These are phyloP conservation scores for Syncephalis plumigaleata DNA, from an alignment of 371 early-diverging fungal genomes.

Conservation along the genomic window DNA sequence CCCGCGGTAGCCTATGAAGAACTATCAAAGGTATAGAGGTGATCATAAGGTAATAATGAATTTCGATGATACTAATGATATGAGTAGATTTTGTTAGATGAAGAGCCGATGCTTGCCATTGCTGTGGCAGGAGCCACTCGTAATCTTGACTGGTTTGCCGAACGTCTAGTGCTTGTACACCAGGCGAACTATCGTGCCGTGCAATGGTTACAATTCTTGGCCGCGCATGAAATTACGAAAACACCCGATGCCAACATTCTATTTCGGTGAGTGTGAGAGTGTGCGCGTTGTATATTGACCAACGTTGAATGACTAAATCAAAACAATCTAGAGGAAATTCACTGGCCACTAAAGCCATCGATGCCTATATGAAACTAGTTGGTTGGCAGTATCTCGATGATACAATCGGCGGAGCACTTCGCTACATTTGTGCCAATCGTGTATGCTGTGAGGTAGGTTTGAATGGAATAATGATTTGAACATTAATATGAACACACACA, in stretches of 20 bases:
- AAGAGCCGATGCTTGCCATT: constrained; percentile 24
- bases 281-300: too few species aligned
- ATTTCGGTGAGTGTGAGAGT: too few species aligned
- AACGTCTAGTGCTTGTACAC: constrained; percentile 29
- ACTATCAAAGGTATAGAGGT: neutral
- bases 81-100: constrained; percentile 19
- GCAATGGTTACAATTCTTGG: constrained; percentile 33
- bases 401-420: constrained; percentile 42
- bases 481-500: too few species aligned
- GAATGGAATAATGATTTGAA: too few species aligned
- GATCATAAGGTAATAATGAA: neutral
- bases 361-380: constrained; percentile 62
- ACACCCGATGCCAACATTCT: constrained; percentile 12
- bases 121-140: constrained; percentile 19
- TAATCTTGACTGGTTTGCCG: constrained; percentile 34
- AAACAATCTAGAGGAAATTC: constrained; percentile 69
- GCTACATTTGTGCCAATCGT: constrained; percentile 27
- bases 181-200: constrained; percentile 21
- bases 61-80: neutral
- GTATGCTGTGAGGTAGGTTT: constrained; percentile 41
- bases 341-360: constrained; percentile 57
- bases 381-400: constrained; percentile 51
- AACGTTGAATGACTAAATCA: too few species aligned
- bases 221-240: constrained; percentile 30
- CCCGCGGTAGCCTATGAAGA: neutral